Evolutionary conservation across 495 filamentous ascomycete genomes (phyloP), one percentile per base, ranked within the genome.

Genomic region (Hypoxylon fuscum): DNA sequence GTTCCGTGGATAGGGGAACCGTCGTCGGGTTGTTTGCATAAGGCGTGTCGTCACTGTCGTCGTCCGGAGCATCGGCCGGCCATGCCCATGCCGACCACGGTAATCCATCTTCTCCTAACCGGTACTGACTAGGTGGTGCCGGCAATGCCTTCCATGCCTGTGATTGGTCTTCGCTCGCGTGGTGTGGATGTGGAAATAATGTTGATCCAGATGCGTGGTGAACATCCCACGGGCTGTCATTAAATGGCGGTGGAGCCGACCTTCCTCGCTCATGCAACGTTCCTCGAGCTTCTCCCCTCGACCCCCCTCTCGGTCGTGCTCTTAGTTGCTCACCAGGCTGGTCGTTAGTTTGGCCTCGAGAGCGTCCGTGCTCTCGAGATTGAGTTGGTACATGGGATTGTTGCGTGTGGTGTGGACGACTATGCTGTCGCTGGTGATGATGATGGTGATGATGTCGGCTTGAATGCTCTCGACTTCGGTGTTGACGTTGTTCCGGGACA

Each of bases 201-300:
- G 66, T 54, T 2, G 66, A 45, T 3, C 53, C 57, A 60, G 59
- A 55, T 49, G 74, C 55, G 7, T 49, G 29, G 17, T 68, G 60
- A 4, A 71, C 69, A 32, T 78, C 75, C 77, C 77, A 79, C 0
- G 75, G 74, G 54, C 74, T 78, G 5, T 76, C 76, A 12, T 74
- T 74, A 44, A 77, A 69, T 0, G 75, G 74, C 5, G 79, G 79
- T 12, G 77, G 77, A 6, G 79, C 77, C 14, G 79, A 80, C 35
- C 70, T 69, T 15, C 77, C 77, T 17, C 79, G 70, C 42, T 77
- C 77, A 38, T 74, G 69, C 15, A 67, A 69, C 1, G 68, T 45
- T 43, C 29, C 57, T 55, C 54, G 52, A 51, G 54, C 32, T 34
- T 68, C 64, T 18, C 31, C 32, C 25, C 50, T 61, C 9, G 74